Conservation (phyloP, 1,139 yeast genomes). For the Nakaseomyces kungkrabaensis region DNA sequence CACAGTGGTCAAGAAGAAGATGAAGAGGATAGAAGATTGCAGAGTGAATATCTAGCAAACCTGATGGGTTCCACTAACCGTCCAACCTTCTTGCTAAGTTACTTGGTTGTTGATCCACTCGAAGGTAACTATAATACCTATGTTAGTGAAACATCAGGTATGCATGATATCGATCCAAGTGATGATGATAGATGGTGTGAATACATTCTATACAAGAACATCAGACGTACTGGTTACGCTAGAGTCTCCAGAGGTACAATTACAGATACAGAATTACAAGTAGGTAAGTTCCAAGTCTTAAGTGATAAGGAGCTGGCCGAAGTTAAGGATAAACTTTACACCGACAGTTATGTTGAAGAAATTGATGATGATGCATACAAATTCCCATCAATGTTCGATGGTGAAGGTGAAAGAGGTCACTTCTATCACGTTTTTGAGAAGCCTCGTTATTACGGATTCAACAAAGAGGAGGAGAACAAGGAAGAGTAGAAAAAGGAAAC, state of each 20-base stretch:
- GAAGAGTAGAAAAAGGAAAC: background rate
- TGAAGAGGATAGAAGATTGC: constrained; percentile 82
- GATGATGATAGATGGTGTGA: constrained; percentile 99
- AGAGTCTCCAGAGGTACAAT: constrained; percentile 87
- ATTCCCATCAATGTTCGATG: constrained; percentile 76
- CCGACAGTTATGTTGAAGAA: constrained; percentile 48
- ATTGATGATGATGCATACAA: constrained; percentile 44
- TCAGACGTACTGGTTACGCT: constrained; percentile 87
- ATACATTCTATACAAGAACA: constrained; percentile 77
- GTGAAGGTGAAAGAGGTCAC: constrained; percentile 94
- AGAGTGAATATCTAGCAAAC: constrained; percentile 64
- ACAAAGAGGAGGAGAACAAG: background rate
- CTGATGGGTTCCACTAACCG: constrained; percentile 71
- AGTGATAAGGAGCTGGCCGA: constrained; percentile 33
- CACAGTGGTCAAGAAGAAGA: constrained; percentile 98
- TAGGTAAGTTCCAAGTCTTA: constrained; percentile 76
- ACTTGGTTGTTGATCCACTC: constrained; percentile 77
- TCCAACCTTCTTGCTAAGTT: constrained; percentile 77
- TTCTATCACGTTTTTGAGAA: constrained; percentile 89
- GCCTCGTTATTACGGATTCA: constrained; percentile 53
- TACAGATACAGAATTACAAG: constrained; percentile 93
- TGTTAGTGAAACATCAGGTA: constrained; percentile 72
- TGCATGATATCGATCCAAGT: constrained; percentile 85
- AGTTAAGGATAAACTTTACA: constrained; percentile 40
- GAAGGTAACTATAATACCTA: constrained; percentile 88